Evolutionary conservation across 2,329 filamentous ascomycete genomes (phyloP).

Genomic region (Sphaceloma murrayae): DNA sequence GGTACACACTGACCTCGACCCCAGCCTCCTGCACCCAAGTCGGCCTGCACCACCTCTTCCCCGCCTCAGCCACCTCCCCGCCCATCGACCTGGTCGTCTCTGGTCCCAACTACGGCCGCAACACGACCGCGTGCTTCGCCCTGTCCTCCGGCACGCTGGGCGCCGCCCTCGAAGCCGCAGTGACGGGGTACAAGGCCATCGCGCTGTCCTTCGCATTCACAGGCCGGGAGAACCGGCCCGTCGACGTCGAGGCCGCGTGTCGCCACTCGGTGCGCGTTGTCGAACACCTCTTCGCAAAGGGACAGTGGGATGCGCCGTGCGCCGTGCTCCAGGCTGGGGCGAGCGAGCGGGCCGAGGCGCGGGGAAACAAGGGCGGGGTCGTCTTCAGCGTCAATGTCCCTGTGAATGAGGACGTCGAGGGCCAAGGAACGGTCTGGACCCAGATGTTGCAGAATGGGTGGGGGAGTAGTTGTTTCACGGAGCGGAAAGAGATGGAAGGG

Average conservation of each 20-base stretch:
- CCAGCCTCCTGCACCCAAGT: slow-evolving; percentile 43
- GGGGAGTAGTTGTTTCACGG: slow-evolving; percentile 76
- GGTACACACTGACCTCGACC: slow-evolving; percentile 43
- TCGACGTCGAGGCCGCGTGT: slow-evolving; percentile 68
- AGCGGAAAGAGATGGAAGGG: too few relatives aligned
- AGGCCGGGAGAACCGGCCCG: slow-evolving; percentile 69
- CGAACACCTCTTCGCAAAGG: slow-evolving; percentile 67
- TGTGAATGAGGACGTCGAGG: slow-evolving; percentile 95
- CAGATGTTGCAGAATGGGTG: slow-evolving; percentile 86
- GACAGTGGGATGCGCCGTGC: slow-evolving; percentile 56
- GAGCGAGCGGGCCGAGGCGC: slow-evolving; percentile 54
- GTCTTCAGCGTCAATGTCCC: slow-evolving; percentile 52
- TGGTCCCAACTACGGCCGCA: slow-evolving; percentile 38
- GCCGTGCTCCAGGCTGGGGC: slow-evolving; percentile 84
- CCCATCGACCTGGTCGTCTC: slow-evolving; percentile 41
- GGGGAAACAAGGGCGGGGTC: slow-evolving; percentile 1
- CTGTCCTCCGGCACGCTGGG: slow-evolving; percentile 42
- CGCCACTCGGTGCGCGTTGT: slow-evolving; percentile 66
- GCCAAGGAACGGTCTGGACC: slow-evolving; percentile 70
- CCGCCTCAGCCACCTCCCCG: slow-evolving; percentile 26
- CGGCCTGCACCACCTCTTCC: slow-evolving; percentile 40
- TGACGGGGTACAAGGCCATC: slow-evolving; percentile 50
- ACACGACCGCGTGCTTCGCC: slow-evolving; percentile 42
- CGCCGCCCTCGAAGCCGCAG: slow-evolving; percentile 41
- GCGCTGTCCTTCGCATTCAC: slow-evolving; percentile 90